Conservation (phyloP, 768 basidiomycete species). For the Suillus alpinus region DNA sequence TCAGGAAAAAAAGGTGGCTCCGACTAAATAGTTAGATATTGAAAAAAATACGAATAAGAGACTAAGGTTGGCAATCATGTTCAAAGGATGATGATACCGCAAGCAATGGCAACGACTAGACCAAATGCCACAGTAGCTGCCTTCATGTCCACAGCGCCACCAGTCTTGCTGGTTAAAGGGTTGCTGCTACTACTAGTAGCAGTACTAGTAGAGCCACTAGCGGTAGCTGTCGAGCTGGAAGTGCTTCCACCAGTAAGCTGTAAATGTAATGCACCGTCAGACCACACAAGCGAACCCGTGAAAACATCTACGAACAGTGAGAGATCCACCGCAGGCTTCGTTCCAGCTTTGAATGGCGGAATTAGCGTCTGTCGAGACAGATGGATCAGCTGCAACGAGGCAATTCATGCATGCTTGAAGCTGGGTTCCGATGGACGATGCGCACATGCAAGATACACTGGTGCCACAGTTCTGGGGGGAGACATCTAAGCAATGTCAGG, state of each 20-base stretch:
- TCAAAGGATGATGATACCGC: constrained; percentile 13
- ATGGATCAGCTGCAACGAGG: constrained; percentile 6
- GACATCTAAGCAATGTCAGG: background rate
- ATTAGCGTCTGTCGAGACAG: constrained; percentile 7
- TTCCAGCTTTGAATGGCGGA: constrained; percentile 15
- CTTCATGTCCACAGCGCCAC: constrained; percentile 8
- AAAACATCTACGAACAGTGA: constrained; percentile 15
- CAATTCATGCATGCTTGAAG: constrained; percentile 21
- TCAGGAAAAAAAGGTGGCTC: background rate
- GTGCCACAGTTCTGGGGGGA: constrained; percentile 11
- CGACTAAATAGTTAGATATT: no score
- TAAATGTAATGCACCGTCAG: background rate
- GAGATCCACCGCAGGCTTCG: constrained; percentile 11
- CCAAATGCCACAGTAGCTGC: constrained; percentile 1
- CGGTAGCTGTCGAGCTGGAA: constrained; percentile 4
- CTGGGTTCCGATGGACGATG: constrained; percentile 8
- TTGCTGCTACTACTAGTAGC: background rate
- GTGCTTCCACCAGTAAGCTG: background rate
- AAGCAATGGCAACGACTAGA: constrained; percentile 11
- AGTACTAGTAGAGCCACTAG: background rate
- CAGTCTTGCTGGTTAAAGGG: background rate
- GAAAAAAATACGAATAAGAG: no score
- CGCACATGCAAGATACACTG: constrained; percentile 13
- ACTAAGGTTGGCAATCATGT: background rate
- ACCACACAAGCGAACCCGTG: background rate